These are phyloP conservation scores for Oryza australiensis DNA, from an alignment of 176 grass and related monocot genomes.

Conservation along the genomic window DNA sequence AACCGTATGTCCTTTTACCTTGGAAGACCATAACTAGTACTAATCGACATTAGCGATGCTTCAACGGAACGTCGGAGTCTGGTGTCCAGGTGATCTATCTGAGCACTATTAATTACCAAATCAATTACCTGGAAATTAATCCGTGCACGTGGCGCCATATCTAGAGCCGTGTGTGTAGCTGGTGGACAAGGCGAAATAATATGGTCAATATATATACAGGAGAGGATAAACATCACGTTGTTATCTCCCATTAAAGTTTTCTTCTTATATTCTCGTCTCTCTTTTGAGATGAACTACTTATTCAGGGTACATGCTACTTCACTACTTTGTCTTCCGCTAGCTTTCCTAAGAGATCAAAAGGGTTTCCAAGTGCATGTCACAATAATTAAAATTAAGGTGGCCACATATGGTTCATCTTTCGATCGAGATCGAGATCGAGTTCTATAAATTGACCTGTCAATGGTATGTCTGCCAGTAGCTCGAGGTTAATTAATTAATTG, in stretches of 20 bases:
- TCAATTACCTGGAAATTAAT: constrained; percentile 1
- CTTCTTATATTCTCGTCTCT: not conserved
- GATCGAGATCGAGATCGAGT: not conserved
- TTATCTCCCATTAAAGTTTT: constrained; percentile 19
- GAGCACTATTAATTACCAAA: not conserved
- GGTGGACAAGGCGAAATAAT: not conserved
- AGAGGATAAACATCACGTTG: constrained; percentile 26
- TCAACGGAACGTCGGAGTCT: not conserved
- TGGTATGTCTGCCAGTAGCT: constrained; percentile 30
- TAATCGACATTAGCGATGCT: not conserved
- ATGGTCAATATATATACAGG: too few species aligned
- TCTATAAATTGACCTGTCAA: constrained; percentile 20
- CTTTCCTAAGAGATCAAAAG: not conserved
- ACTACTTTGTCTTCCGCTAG: not conserved
- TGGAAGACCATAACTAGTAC: not conserved
- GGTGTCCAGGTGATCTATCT: not conserved
- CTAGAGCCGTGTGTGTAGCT: not conserved
- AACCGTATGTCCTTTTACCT: constrained; percentile 1
- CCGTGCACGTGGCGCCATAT: not conserved
- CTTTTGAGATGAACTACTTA: not conserved
- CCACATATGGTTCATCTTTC: not conserved
- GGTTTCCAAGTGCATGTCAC: not conserved
- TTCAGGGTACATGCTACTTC: not conserved
- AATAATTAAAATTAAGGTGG: not conserved
- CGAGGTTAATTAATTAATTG: too few species aligned